Evolutionary conservation across 1,139 yeast genomes (phyloP), one percentile per base, ranked within the genome.

Genomic region (Sugiyamaella paludigena): DNA sequence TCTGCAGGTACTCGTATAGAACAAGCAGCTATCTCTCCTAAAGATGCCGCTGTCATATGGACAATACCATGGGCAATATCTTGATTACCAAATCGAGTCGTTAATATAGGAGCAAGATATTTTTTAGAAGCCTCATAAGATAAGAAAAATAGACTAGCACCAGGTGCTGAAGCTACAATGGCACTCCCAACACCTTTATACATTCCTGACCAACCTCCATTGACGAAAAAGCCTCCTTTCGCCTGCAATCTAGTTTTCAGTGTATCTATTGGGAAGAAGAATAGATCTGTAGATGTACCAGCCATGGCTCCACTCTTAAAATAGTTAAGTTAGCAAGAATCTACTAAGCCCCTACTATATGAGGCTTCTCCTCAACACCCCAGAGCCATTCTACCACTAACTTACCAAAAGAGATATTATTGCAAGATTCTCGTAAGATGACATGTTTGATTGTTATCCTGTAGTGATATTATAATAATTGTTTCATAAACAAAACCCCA

Each of bases 261-360:
- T 1, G 99, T 94, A 61, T 94, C 99, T 40, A 92, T 87, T 8
- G 99, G 98, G 73, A 92, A 92, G 69, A 92, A 92, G 7, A 87
- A 89, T 41, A 92, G 73, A 69, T 92, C 99, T 1, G 97, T 91
- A 6, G 95, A 83, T 2, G 96, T 91, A 10, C 98, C 98, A 1
- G 98, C 97, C 57, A 95, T 83, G 13, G 88, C 98, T 40, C 99
- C 98, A 63, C 94, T 82, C 81, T 82, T n/a, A n/a, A n/a, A n/a
- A n/a, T n/a, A n/a, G n/a, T n/a, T n/a, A n/a, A n/a, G n/a, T n/a
- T n/a, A n/a, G n/a, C n/a, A n/a, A n/a, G n/a, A n/a, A n/a, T n/a
- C n/a, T n/a, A n/a, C n/a, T n/a, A n/a, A n/a, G n/a, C n/a, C n/a
- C n/a, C n/a, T n/a, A n/a, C n/a, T n/a, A n/a, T n/a, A n/a, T n/a